Percentiles rank a stretch among this genome's conserved stretches.
These are phyloP conservation scores for Diophrys sp. DNA, from an alignment of 73 alveolate genomes.

Conservation along the genomic window DNA sequence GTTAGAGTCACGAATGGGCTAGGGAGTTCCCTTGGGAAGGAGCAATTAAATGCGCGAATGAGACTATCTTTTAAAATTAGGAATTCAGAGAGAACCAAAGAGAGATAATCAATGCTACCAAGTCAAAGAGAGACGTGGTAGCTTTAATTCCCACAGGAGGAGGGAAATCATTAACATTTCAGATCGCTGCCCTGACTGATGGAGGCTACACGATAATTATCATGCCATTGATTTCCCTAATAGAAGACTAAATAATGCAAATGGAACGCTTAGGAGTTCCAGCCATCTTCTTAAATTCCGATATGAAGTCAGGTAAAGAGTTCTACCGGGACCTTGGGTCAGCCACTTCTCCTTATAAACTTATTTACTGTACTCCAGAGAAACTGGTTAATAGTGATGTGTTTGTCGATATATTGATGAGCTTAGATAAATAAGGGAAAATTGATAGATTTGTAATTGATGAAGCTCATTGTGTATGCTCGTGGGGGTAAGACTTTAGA, in stretches of 20 bases:
- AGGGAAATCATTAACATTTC: constrained; percentile 88
- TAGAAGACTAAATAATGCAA: constrained; percentile 78
- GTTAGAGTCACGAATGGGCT: constrained; percentile 4
- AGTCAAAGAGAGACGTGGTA: constrained; percentile 79
- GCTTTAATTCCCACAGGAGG: constrained; percentile 99
- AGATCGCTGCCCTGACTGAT: constrained; percentile 78
- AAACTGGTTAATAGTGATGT: constrained; percentile 40
- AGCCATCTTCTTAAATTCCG: not conserved
- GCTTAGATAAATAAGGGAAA: constrained; percentile 34
- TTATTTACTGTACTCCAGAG: constrained; percentile 74
- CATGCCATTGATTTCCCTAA: constrained; percentile 89
- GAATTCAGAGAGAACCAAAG: constrained; percentile 74
- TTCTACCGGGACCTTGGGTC: constrained; percentile 9
- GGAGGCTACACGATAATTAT: constrained; percentile 84
- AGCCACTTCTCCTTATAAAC: constrained; percentile 16
- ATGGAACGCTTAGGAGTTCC: constrained; percentile 19
- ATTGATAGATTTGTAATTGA: constrained; percentile 93
- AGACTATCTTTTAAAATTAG: constrained; percentile 68
- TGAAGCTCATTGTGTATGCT: constrained; percentile 99
- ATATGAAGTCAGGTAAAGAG: constrained; percentile 2
- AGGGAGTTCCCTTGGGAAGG: constrained; percentile 64
- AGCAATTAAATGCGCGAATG: constrained; percentile 50
- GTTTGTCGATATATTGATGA: constrained; percentile 27
- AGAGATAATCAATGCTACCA: constrained; percentile 84
- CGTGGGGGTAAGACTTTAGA: constrained; percentile 99